These are phyloP conservation scores for Paramyrothecium roridum DNA, from an alignment of 2,329 filamentous ascomycete species.

Conservation along the genomic window DNA sequence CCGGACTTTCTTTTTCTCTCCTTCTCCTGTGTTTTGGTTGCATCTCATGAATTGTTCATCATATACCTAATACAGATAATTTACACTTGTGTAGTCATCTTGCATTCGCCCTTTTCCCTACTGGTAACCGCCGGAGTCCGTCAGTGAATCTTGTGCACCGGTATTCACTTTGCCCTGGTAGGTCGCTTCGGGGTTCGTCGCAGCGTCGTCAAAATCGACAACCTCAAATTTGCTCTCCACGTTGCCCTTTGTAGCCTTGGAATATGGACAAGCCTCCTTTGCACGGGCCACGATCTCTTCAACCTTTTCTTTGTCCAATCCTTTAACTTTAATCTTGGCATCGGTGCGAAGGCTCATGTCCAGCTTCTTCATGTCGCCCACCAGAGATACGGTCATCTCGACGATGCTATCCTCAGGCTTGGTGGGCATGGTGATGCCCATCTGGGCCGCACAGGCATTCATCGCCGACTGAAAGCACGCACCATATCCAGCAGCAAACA, in stretches of 20 bases:
- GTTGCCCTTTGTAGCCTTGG: conserved; percentile 21
- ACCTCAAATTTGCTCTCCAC: conserved; percentile 20
- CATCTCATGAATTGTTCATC: no score
- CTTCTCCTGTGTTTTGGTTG: no score
- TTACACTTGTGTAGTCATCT: no score
- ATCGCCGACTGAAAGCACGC: conserved; percentile 45
- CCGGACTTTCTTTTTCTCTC: no score
- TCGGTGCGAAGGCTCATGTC: conserved; percentile 41
- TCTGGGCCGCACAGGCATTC: conserved; percentile 34
- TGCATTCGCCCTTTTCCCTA: not conserved
- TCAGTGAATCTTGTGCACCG: not conserved
- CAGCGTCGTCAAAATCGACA: conserved; percentile 2
- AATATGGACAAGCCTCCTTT: conserved; percentile 23
- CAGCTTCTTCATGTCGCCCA: conserved; percentile 39
- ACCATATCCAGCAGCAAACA: conserved; percentile 44
- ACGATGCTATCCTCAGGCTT: conserved; percentile 32
- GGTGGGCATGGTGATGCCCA: conserved; percentile 37
- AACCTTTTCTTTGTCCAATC: conserved; percentile 15
- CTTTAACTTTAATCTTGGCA: conserved; percentile 34
- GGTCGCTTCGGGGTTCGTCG: not conserved
- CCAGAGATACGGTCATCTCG: conserved; percentile 37
- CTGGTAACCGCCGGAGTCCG: not conserved
- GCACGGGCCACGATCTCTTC: conserved; percentile 21
- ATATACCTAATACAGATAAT: no score
- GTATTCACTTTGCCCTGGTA: not conserved